Evolutionary conservation across 768 basidiomycete species (phyloP).

Genomic region (Tulasnella sp.): DNA sequence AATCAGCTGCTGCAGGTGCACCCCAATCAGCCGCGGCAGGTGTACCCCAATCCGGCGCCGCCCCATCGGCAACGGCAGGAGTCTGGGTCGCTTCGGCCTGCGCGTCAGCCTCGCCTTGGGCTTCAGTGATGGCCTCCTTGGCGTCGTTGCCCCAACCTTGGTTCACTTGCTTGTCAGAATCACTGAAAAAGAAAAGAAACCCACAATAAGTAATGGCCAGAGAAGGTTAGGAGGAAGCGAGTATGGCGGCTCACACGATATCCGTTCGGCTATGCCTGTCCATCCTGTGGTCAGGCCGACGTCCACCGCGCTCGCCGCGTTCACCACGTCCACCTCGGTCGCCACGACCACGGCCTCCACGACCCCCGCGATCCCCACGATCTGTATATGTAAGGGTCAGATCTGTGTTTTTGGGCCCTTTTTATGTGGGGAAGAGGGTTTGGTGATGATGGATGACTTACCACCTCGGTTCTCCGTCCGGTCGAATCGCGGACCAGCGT

Average conservation of each 20-base stretch:
- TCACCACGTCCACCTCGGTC: constrained; percentile 33
- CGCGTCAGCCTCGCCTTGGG: constrained; percentile 53
- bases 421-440: background rate
- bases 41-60: constrained; percentile 31
- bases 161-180: constrained; percentile 90
- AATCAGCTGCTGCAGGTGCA: constrained; percentile 21
- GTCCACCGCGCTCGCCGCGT: constrained; percentile 36
- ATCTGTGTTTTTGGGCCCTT: constrained; percentile 20
- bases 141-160: constrained; percentile 94
- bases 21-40: constrained; percentile 29
- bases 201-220: background rate
- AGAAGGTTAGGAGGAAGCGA: background rate
- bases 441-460: constrained; percentile 4
- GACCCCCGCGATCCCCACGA: constrained; percentile 26
- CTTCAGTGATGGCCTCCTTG: constrained; percentile 63
- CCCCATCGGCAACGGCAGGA: background rate
- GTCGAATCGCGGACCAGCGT: constrained; percentile 17
- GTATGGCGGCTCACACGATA: constrained; percentile 31
- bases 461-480: constrained; percentile 24
- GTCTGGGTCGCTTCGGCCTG: constrained; percentile 1
- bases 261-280: constrained; percentile 84
- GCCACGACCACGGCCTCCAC: constrained; percentile 31
- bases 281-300: constrained; percentile 59
- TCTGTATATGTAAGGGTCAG: background rate
- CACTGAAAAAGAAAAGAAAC: constrained; percentile 36